These are phyloP conservation scores for Ajuga reptans DNA, from an alignment of 305 asterid genomes.

Conservation along the genomic window DNA sequence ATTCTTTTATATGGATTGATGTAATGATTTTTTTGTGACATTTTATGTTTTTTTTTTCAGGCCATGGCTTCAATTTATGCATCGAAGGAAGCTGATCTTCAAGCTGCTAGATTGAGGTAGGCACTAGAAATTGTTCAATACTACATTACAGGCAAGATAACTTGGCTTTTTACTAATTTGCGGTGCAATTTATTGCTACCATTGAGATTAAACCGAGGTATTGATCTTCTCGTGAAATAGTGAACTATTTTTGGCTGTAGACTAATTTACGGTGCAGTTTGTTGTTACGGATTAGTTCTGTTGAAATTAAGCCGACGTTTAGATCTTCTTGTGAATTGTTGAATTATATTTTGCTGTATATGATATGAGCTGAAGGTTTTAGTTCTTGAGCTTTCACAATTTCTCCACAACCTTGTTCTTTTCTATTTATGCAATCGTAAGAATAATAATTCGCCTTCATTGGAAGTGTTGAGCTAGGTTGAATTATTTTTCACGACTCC, in stretches of 20 bases:
- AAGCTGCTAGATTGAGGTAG: conserved; percentile 87
- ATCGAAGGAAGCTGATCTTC: conserved; percentile 89
- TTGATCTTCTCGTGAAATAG: too few species aligned
- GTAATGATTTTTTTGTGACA: neutral
- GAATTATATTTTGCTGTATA: neutral
- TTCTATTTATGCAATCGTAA: neutral
- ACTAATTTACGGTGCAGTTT: too few species aligned
- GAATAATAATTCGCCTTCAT: neutral
- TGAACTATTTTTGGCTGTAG: too few species aligned
- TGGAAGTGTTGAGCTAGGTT: neutral
- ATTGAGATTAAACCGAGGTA: too few species aligned
- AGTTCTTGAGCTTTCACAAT: neutral
- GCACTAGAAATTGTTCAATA: neutral
- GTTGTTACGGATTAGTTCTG: neutral
- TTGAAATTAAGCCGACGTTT: neutral
- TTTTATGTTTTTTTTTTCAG: conserved; percentile 28
- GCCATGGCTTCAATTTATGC: conserved; percentile 93
- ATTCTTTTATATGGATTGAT: neutral
- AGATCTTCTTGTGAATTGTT: neutral
- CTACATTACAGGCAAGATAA: too few species aligned
- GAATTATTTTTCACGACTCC: too few species aligned
- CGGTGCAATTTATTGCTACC: too few species aligned
- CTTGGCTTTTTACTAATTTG: too few species aligned
- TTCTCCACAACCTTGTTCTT: neutral
- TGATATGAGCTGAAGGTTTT: too few species aligned